phyloP scores from a whole-genome alignment of 768 basidiomycete species.

The Trametes sanguinea region DNA sequence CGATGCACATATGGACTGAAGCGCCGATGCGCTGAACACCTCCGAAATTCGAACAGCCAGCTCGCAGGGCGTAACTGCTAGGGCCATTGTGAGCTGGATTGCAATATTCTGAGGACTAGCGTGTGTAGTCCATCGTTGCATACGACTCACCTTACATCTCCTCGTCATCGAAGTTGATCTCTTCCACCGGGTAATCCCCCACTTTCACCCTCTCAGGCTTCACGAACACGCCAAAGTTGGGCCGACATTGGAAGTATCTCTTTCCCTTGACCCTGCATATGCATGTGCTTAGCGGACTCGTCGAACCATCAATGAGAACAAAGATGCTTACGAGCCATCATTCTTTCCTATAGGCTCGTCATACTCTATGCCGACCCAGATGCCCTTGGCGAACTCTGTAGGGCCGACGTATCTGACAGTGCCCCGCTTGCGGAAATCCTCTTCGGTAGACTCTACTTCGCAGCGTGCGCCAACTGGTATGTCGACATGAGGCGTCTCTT shows the following conservation, averaged over 20 bases:
- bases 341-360: conserved; percentile 97
- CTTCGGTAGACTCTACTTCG: conserved; percentile 73
- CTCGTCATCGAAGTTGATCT: conserved; percentile 74
- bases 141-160: conserved; percentile 55
- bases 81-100: too few relatives aligned
- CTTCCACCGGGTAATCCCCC: conserved; percentile 87
- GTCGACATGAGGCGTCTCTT: conserved; percentile 38
- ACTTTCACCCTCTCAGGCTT: conserved; percentile 77
- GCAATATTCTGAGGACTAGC: too few relatives aligned
- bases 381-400: conserved; percentile 72
- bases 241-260: conserved; percentile 79
- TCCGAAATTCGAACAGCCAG: too few relatives aligned
- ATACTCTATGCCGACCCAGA: conserved; percentile 93
- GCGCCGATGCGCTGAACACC: too few relatives aligned
- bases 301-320: neutral
- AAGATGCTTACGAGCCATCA: conserved; percentile 79
- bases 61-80: too few relatives aligned
- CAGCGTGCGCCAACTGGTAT: conserved; percentile 77
- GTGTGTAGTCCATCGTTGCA: too few relatives aligned
- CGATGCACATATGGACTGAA: too few relatives aligned
- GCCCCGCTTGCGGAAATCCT: conserved; percentile 76
- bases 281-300: neutral
- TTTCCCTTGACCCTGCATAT: conserved; percentile 73
- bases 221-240: conserved; percentile 84
- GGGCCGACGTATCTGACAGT: conserved; percentile 83